Conservation (phyloP, 2,329 filamentous ascomycete species). For the Exophiala alcalophila region DNA sequence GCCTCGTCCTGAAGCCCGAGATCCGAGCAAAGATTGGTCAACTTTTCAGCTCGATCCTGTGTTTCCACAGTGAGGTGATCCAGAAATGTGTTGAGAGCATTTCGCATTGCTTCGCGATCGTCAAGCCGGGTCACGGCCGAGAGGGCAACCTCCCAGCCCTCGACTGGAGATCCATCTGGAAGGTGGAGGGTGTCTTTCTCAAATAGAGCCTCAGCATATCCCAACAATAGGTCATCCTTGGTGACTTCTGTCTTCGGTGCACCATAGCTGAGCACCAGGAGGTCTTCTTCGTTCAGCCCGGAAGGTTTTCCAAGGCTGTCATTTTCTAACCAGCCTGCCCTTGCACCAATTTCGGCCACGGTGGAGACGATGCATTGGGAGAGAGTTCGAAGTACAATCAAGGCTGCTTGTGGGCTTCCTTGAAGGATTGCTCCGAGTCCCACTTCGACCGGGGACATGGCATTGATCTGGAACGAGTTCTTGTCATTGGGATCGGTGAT, state of each 20-base stretch:
- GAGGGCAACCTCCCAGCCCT: slow-evolving; percentile 89
- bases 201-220: slow-evolving; percentile 67
- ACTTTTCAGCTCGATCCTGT: slow-evolving; percentile 70
- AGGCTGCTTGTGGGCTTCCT: slow-evolving; percentile 71
- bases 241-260: slow-evolving; percentile 62
- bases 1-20: slow-evolving; percentile 77
- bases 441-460: slow-evolving; percentile 72
- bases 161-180: slow-evolving; percentile 44
- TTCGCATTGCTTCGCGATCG: slow-evolving; percentile 65
- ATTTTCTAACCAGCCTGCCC: slow-evolving; percentile 73
- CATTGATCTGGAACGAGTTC: slow-evolving; percentile 67
- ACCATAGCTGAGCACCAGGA: slow-evolving; percentile 75
- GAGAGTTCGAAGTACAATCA: slow-evolving; percentile 73
- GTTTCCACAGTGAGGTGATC: slow-evolving; percentile 70
- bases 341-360: slow-evolving; percentile 77
- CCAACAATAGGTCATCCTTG: slow-evolving; percentile 74
- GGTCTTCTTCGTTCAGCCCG: slow-evolving; percentile 78
- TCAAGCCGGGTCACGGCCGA: slow-evolving; percentile 79
- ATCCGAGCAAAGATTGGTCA: slow-evolving; percentile 73
- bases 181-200: slow-evolving; percentile 35
- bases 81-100: slow-evolving; percentile 71
- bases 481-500: slow-evolving; percentile 63
- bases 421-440: slow-evolving; percentile 79
- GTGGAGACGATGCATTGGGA: slow-evolving; percentile 75
- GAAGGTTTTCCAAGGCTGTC: slow-evolving; percentile 33